Conservation (phyloP, 2,329 filamentous ascomycete species). For the Aspergillus ibericus region DNA sequence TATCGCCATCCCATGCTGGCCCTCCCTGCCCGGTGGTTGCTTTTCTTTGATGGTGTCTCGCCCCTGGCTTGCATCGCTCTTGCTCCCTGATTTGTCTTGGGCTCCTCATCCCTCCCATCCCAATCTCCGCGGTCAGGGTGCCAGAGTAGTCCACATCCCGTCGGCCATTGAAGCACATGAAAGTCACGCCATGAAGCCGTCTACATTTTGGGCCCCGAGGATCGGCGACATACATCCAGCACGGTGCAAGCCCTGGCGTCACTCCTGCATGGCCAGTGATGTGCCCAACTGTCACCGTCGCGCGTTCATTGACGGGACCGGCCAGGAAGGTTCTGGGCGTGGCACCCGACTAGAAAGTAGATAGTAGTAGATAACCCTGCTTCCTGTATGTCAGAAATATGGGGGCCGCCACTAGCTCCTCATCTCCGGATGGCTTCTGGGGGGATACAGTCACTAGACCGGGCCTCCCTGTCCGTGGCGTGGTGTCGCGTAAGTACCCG, state of each 20-base stretch:
- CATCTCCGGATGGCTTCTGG: not conserved
- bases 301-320: conserved; percentile 11
- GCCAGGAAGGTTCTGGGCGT: conserved; percentile 9
- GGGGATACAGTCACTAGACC: not conserved
- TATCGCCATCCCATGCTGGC: not conserved
- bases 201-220: not conserved
- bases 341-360: conserved; percentile 12
- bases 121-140: not conserved
- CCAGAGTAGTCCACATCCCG: not conserved
- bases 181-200: not conserved
- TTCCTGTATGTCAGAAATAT: not conserved
- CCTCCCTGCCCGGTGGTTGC: not conserved
- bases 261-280: conserved; percentile 9
- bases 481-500: not conserved
- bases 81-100: not conserved
- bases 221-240: conserved; percentile 7
- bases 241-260: conserved; percentile 10
- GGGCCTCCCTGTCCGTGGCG: not conserved
- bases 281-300: conserved; percentile 5
- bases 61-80: not conserved
- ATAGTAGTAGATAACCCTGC: not conserved
- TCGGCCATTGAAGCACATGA: not conserved
- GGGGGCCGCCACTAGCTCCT: not conserved
- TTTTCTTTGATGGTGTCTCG: not conserved
- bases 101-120: not conserved